Base-by-base conservation (phyloP, 768 basidiomycete species). In the Xerocomus brunneocitrinus region DNA sequence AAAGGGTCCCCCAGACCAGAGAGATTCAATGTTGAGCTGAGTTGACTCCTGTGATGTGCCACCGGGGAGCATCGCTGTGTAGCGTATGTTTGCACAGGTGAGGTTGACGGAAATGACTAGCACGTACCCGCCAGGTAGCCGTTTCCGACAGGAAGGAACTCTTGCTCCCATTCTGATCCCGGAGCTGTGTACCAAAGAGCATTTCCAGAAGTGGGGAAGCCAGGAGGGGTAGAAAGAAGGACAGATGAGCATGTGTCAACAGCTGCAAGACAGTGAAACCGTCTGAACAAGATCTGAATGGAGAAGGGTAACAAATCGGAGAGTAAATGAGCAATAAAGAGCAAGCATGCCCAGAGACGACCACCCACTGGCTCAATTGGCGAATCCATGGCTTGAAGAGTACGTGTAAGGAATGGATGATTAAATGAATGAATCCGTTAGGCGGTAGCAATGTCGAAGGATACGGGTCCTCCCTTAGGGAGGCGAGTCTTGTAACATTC, bases 1-100 rank as follows among this genome's bases (percentile, higher is more conserved):
- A 56, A 86, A 86, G 8, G 85, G 83, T 4, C 87, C 87, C 19
- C 87, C 87, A 19, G 81, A 77, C 87, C 88, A 89, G 8, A 90
- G 71, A 13, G 83, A 82, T 62, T 90, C 87, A 43, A 90, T 83
- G 62, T 90, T 89, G 27, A 90, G 71, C 56, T 85, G 84, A 9
- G 77, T 82, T 14, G 71, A 71, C 66, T 89, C 87, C 38, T 79
- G 76, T 3, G 65, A 60, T 1, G 81, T 80, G 5, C 82, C 84
- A 1, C 87, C 87, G 8, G 79, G 79, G 19, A 83, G 67, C 79
- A 83, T 87, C 8, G 85, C 87, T 87, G 49, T 9, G 47, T 30
- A 25, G 2, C 40, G 42, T 46, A 28, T 8, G 4, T 31, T 32
- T 40, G 52, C 42, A 45, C 36, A 28, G 13, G 55, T 19, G 24